Evolutionary conservation across 108 stramenopile genomes (phyloP), one percentile per base, ranked within the genome.

Genomic region (Aurantiochytrium sp.): DNA sequence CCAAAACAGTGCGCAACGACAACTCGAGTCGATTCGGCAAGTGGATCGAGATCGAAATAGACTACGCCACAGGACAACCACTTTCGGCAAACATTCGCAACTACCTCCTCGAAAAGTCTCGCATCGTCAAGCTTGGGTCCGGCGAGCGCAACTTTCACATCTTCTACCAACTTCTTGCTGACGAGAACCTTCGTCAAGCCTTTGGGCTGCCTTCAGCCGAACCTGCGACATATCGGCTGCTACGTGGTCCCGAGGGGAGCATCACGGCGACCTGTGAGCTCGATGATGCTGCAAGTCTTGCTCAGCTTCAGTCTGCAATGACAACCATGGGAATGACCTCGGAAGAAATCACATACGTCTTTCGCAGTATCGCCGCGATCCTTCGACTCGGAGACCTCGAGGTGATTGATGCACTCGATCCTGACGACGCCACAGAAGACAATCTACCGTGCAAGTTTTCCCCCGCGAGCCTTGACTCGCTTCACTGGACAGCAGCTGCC

Each of bases 1-100:
- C 99, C 91, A 96, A 97, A 88, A 99, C 99, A 5, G 93, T 99
- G 35, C 92, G 98, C 58, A 99, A 99, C 93, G 97, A 98, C 94
- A 99, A 99, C 95, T 98, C 97, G 8, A 97, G 97, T 14, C 97
- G 99, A 25, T 99, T 99, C 91, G 99, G 99, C 45, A 99, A 99
- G 95, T 97, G 97, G 93, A 98, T 98, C 91, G 91, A 91, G 83
- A 91, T 94, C 25, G 89, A 94, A 60, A 94, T 94, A 58, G 92
- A 94, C 28, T 83, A 28, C 23, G 76, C 72, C 28, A 88, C 87
- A 51, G 58, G 69, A 90, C 92, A 42, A 43, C 72, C 59, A 91
- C 93, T 72, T 58, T 90, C 47, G 43, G 90, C 90, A 8, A 51
- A 53, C 5, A 93, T 93, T 72, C 90, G 72, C 35, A 93, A 92